Evolutionary conservation across 192 early-diverging fungal genomes (phyloP).

Genomic region (Chytriomyces sp.): DNA sequence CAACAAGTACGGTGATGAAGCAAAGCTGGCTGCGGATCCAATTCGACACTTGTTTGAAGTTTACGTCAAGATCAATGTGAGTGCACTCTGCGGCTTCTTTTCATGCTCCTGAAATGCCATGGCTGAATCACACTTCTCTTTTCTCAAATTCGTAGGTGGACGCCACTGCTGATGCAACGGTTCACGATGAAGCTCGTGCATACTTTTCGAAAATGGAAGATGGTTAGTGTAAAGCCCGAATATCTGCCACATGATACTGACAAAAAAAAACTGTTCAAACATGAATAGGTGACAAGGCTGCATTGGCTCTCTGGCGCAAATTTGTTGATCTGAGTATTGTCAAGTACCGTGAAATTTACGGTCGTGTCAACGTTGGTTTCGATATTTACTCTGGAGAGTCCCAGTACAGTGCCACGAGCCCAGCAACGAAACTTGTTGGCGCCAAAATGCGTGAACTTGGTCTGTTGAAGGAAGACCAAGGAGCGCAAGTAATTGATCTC

Average conservation of each 20-base stretch:
- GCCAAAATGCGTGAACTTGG: constrained; percentile 73
- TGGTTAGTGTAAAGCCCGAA: constrained; percentile 35
- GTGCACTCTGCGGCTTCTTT: constrained; percentile 2
- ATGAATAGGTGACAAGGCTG: constrained; percentile 65
- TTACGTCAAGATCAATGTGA: constrained; percentile 84
- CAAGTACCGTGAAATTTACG: constrained; percentile 92
- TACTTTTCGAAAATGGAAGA: constrained; percentile 97
- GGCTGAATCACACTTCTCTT: background rate
- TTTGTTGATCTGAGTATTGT: constrained; percentile 89
- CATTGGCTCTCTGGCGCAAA: constrained; percentile 81
- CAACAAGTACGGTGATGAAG: constrained; percentile 79
- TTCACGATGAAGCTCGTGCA: constrained; percentile 84
- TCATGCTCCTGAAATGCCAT: constrained; percentile 10
- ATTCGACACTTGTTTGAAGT: constrained; percentile 93
- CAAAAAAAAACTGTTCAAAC: constrained; percentile 29
- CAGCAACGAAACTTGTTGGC: constrained; percentile 68
- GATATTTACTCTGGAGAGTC: constrained; percentile 97
- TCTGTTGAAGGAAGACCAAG: constrained; percentile 76
- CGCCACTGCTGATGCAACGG: constrained; percentile 62
- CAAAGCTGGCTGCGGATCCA: constrained; percentile 76
- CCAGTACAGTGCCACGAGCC: constrained; percentile 65
- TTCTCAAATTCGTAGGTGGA: constrained; percentile 50
- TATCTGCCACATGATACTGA: background rate
- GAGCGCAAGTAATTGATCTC: constrained; percentile 87
- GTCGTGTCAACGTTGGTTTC: constrained; percentile 88